These are phyloP conservation scores for Gamarada debralockiae DNA, from an alignment of 495 filamentous ascomycete species.

Conservation along the genomic window DNA sequence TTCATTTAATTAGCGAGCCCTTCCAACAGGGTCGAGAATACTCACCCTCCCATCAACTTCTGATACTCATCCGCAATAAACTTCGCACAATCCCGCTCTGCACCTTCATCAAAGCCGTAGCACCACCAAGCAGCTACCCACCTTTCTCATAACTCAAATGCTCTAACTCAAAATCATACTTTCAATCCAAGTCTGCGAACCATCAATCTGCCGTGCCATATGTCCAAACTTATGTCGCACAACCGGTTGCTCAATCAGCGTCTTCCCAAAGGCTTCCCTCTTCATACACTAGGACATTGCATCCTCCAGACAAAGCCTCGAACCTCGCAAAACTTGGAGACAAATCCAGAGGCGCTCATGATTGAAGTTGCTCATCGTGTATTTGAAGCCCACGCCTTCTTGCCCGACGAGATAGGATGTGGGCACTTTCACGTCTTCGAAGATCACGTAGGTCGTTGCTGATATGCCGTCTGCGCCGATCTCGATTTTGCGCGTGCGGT, in stretches of 20 bases:
- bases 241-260: constrained; percentile 90
- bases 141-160: constrained; percentile 91
- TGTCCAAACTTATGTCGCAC: constrained; percentile 95
- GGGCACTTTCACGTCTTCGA: constrained; percentile 96
- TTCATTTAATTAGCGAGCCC: constrained; percentile 86
- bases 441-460: constrained; percentile 94
- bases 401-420: constrained; percentile 96
- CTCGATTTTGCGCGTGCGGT: constrained; percentile 89
- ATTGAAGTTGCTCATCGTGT: constrained; percentile 95
- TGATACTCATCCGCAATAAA: constrained; percentile 17
- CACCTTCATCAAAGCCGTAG: constrained; percentile 89
- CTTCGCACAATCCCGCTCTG: constrained; percentile 43
- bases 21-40: constrained; percentile 56
- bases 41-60: constrained; percentile 37
- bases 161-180: constrained; percentile 86
- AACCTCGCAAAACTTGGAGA: constrained; percentile 91
- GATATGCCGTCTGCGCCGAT: constrained; percentile 93
- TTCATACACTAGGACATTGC: constrained; percentile 93
- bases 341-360: constrained; percentile 97
- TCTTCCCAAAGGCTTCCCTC: constrained; percentile 90
- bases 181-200: constrained; percentile 92
- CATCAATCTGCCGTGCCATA: constrained; percentile 97
- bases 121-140: constrained; percentile 84
- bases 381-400: constrained; percentile 93
- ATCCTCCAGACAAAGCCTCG: constrained; percentile 94